Evolutionary conservation across 2,329 filamentous ascomycete species (phyloP).

Genomic region (Pleurostoma richardsiae): DNA sequence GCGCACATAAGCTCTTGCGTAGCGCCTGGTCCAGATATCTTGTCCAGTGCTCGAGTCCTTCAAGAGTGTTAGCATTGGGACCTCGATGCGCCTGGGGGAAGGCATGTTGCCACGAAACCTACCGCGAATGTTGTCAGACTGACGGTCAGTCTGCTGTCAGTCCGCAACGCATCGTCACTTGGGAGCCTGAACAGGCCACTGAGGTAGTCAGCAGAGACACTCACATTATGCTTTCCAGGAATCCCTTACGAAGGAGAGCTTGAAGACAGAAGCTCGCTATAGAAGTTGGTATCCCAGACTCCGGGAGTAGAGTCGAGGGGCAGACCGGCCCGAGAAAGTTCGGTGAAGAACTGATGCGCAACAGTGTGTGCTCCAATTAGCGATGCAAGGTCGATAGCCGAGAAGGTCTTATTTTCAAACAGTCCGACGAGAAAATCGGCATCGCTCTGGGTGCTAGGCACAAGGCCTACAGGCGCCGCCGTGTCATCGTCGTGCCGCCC

Average conservation of each 20-base stretch:
- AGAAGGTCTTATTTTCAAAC: constrained; percentile 49
- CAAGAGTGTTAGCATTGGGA: not conserved
- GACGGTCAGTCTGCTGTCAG: too few relatives aligned
- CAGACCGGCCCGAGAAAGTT: constrained; percentile 30
- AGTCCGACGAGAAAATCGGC: constrained; percentile 42
- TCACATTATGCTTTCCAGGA: too few relatives aligned
- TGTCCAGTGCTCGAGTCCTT: too few relatives aligned
- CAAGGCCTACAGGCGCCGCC: constrained; percentile 30
- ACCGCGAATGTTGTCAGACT: too few relatives aligned
- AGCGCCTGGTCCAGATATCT: constrained; percentile 10
- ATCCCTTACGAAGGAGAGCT: too few relatives aligned
- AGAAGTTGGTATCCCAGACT: constrained; percentile 48
- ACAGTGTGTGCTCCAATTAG: constrained; percentile 50
- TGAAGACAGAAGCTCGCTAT: constrained; percentile 17
- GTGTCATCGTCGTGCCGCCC: constrained; percentile 41
- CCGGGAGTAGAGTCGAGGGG: constrained; percentile 48
- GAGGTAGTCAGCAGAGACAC: too few relatives aligned
- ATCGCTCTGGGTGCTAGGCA: constrained; percentile 36
- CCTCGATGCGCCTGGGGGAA: too few relatives aligned
- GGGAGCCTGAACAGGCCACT: too few relatives aligned
- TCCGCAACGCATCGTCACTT: too few relatives aligned
- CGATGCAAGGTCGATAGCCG: constrained; percentile 42
- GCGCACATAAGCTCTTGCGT: constrained; percentile 35
- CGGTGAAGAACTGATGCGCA: constrained; percentile 40
- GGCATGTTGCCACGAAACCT: too few relatives aligned